These are phyloP conservation scores for Oryza glumipatula DNA, from an alignment of 176 grass and related monocot genomes.

Conservation along the genomic window DNA sequence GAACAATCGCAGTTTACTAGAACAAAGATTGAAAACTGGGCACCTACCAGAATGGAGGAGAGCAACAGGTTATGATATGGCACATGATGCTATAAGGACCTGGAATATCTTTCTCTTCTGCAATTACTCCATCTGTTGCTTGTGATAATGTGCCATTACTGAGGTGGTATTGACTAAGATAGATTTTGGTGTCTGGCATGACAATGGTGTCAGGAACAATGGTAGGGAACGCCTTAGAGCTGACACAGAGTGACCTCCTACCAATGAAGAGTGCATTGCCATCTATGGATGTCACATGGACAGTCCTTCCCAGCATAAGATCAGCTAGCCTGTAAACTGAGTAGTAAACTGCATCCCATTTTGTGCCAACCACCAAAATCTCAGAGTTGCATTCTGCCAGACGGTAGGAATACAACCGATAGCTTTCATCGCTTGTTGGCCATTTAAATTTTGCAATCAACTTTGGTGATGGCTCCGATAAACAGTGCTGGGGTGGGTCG, in stretches of 20 bases:
- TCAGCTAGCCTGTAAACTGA: neutral
- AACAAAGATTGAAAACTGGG: too few relatives aligned
- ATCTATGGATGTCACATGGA: neutral
- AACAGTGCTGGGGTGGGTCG: too few relatives aligned
- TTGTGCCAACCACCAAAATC: too few relatives aligned
- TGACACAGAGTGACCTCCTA: neutral
- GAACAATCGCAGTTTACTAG: too few relatives aligned
- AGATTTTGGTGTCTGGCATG: neutral
- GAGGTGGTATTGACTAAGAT: constrained; percentile 24
- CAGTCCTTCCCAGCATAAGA: neutral
- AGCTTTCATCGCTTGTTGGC: too few relatives aligned
- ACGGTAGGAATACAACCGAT: too few relatives aligned
- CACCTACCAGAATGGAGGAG: neutral
- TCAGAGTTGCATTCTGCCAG: too few relatives aligned
- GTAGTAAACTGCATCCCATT: too few relatives aligned
- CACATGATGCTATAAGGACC: constrained; percentile 11
- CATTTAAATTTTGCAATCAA: too few relatives aligned
- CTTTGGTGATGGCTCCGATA: too few relatives aligned
- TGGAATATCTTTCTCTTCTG: neutral
- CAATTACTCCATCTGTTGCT: neutral
- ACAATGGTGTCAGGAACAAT: constrained; percentile 12
- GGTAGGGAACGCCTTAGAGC: neutral
- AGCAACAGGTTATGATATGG: constrained; percentile 42
- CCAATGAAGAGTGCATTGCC: constrained; percentile 13
- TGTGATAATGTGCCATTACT: neutral